Evolutionary conservation across 2,329 filamentous ascomycete species (phyloP).

Genomic region (Dichotomopilus funicola): DNA sequence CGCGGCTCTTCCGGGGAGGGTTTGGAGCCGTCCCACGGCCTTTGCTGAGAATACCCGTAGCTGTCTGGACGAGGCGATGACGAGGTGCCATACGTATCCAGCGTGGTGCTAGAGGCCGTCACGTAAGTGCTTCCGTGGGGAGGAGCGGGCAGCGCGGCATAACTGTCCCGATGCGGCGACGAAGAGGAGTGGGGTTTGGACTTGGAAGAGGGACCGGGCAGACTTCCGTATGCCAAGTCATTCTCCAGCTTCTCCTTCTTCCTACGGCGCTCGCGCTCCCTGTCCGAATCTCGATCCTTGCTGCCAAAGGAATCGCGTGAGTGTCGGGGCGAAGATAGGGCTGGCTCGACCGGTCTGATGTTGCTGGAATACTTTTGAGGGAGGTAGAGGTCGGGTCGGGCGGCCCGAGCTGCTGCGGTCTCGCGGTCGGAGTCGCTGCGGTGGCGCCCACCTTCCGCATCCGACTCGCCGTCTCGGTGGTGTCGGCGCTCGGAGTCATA

Average conservation of each 20-base stretch:
- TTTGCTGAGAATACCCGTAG: constrained; percentile 29
- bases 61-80: constrained; percentile 23
- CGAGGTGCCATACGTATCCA: constrained; percentile 11
- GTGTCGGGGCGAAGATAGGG: constrained; percentile 21
- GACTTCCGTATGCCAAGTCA: constrained; percentile 45
- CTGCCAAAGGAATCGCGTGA: constrained; percentile 25
- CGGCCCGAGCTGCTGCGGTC: constrained; percentile 21
- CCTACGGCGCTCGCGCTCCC: constrained; percentile 26
- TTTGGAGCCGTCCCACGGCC: constrained; percentile 35
- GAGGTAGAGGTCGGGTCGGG: constrained; percentile 35
- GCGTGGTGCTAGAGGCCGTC: too few species aligned
- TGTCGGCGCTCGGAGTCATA: constrained; percentile 22
- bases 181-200: constrained; percentile 11
- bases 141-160: constrained; percentile 20
- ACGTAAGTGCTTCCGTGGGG: constrained; percentile 10
- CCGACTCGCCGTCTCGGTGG: constrained; percentile 27
- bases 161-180: constrained; percentile 24
- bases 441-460: constrained; percentile 22
- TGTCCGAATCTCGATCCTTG: constrained; percentile 24
- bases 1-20: constrained; percentile 23
- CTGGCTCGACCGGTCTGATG: constrained; percentile 24
- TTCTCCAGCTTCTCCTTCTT: constrained; percentile 30
- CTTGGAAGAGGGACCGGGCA: constrained; percentile 12
- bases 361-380: constrained; percentile 44
- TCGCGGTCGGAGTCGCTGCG: constrained; percentile 26